Evolutionary conservation across 164 flowering plant genomes (phyloP).

Genomic region (Cinnamomum chago): DNA sequence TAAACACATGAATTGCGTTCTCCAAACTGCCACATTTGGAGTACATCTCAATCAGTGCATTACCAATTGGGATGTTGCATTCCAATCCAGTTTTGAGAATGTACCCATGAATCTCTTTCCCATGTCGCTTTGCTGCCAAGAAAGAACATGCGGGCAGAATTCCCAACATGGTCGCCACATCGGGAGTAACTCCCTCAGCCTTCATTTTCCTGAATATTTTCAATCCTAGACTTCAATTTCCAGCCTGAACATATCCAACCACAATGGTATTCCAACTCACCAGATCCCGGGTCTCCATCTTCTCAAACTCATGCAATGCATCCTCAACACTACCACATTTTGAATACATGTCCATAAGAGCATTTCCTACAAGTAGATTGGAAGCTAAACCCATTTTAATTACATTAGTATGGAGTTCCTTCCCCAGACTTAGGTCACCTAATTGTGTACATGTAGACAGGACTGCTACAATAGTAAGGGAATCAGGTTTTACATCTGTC

Average conservation of each 20-base stretch:
- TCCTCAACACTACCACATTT: slow-evolving; percentile 50
- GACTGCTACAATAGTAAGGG: slow-evolving; percentile 25
- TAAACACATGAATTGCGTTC: slow-evolving; percentile 30
- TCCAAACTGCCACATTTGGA: slow-evolving; percentile 46
- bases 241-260: slow-evolving; percentile 35
- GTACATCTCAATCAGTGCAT: slow-evolving; percentile 61
- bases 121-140: slow-evolving; percentile 43
- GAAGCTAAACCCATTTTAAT: slow-evolving; percentile 35
- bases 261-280: slow-evolving; percentile 57
- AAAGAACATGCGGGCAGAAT: slow-evolving; percentile 41
- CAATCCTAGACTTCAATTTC: slow-evolving; percentile 31
- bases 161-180: slow-evolving; percentile 34
- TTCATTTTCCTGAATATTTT: slow-evolving; percentile 36
- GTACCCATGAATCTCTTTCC: slow-evolving; percentile 51
- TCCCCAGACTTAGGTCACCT: slow-evolving; percentile 20
- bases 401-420: slow-evolving; percentile 30
- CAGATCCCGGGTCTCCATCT: slow-evolving; percentile 31
- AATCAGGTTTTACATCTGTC: slow-evolving; percentile 22
- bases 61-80: slow-evolving; percentile 35
- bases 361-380: slow-evolving; percentile 34
- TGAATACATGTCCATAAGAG: slow-evolving; percentile 79
- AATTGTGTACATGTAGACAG: slow-evolving; percentile 30
- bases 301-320: slow-evolving; percentile 9
- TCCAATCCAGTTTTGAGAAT: slow-evolving; percentile 39
- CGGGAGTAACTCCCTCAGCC: slow-evolving; percentile 31